Evolutionary conservation across 1,284 basidiomycete species (phyloP).

Genomic region (Cryptococcus floricola): DNA sequence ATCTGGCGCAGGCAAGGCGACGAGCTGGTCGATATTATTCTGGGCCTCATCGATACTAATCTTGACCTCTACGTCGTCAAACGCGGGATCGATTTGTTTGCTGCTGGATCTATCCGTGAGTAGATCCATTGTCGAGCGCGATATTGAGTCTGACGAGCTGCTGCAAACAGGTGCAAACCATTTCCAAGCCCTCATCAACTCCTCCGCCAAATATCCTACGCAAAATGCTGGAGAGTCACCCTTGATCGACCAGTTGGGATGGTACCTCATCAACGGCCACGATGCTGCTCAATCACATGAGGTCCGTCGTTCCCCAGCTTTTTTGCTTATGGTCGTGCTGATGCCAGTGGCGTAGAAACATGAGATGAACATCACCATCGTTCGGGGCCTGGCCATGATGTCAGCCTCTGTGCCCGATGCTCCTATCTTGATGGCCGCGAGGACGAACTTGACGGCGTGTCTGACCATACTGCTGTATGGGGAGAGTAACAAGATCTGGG

Average conservation of each 20-base stretch:
- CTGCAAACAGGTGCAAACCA: slow-evolving; percentile 4
- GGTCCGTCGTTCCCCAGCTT: slow-evolving; percentile 1
- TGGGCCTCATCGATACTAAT: slow-evolving; percentile 8
- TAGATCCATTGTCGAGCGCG: background rate
- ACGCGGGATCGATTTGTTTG: slow-evolving; percentile 29
- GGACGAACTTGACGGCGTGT: slow-evolving; percentile 28
- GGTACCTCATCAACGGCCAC: slow-evolving; percentile 11
- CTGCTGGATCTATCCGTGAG: slow-evolving; percentile 32
- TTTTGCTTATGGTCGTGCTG: background rate
- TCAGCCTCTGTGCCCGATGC: slow-evolving; percentile 31
- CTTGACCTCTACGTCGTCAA: slow-evolving; percentile 8
- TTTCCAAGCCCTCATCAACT: slow-evolving; percentile 24
- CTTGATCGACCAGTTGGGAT: slow-evolving; percentile 12
- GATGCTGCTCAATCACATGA: background rate
- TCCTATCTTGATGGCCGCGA: slow-evolving; percentile 32
- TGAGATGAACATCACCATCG: slow-evolving; percentile 12
- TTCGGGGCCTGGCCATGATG: slow-evolving; percentile 28
- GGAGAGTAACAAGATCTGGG: slow-evolving; percentile 31
- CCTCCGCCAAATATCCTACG: slow-evolving; percentile 10
- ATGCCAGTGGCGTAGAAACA: slow-evolving; percentile 1
- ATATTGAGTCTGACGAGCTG: background rate
- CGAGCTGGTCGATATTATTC: slow-evolving; percentile 27
- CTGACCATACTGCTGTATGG: slow-evolving; percentile 31
- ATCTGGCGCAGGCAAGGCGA: slow-evolving; percentile 19
- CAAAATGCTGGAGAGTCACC: slow-evolving; percentile 8